Evolutionary conservation across 1,284 basidiomycete species (phyloP).

Genomic region (Trichosporon ovoides): DNA sequence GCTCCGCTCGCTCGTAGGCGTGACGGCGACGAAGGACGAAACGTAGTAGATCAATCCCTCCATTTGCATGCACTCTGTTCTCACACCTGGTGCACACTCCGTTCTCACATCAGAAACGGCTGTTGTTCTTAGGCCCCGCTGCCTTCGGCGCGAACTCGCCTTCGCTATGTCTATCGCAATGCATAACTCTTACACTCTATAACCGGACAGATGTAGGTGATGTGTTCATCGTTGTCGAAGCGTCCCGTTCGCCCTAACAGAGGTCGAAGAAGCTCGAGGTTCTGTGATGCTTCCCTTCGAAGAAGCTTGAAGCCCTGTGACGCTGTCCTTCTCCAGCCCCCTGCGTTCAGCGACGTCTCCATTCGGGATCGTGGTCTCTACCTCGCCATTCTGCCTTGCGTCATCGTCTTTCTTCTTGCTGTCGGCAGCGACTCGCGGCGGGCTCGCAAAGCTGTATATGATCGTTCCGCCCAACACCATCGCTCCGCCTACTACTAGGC

Average conservation of each 20-base stretch:
- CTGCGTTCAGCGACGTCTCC: background rate
- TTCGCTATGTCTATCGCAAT: no score
- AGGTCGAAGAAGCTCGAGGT: background rate
- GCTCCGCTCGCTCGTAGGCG: background rate
- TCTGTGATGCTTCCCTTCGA: background rate
- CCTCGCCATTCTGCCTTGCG: background rate
- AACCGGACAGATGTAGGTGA: background rate
- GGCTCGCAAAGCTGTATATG: slow-evolving; percentile 26
- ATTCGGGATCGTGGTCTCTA: background rate
- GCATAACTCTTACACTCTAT: background rate
- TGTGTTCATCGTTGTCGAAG: slow-evolving; percentile 3
- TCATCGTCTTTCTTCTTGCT: slow-evolving; percentile 6
- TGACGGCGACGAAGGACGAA: background rate
- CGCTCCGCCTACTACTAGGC: slow-evolving; percentile 38
- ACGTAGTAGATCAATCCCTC: background rate
- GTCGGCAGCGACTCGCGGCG: background rate
- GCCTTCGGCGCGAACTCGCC: no score
- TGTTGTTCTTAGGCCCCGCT: no score
- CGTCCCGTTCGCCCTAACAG: background rate
- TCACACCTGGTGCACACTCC: background rate
- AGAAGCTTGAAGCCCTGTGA: no score
- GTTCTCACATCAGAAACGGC: background rate
- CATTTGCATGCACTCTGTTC: slow-evolving; percentile 23
- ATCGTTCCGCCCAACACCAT: slow-evolving; percentile 42
- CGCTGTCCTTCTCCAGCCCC: background rate